Conservation (phyloP, 2,329 filamentous ascomycete species). For the Fusarium annulatum region DNA sequence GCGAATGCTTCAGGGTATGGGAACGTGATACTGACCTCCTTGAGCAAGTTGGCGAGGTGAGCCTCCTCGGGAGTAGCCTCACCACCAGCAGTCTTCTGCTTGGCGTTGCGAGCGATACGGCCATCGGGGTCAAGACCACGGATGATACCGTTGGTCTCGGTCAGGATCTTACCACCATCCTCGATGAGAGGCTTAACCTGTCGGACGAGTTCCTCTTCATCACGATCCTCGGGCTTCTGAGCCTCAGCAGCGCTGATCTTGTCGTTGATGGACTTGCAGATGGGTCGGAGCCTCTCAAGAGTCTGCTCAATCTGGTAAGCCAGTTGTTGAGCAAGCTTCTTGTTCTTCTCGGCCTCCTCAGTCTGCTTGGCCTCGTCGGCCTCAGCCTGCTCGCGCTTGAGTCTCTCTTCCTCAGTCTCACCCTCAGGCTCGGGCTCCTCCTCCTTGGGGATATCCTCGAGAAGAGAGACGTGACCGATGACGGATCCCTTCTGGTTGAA, state of each 20-base stretch:
- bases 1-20: not conserved
- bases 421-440: conserved; percentile 58
- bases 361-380: conserved; percentile 59
- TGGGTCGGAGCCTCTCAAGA: conserved; percentile 83
- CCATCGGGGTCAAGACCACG: conserved; percentile 91
- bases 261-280: conserved; percentile 88
- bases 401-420: conserved; percentile 58
- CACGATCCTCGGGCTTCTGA: conserved; percentile 85
- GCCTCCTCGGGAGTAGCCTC: conserved; percentile 76
- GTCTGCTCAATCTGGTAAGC: conserved; percentile 78
- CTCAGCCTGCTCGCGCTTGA: conserved; percentile 49
- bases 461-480: conserved; percentile 74
- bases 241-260: conserved; percentile 83
- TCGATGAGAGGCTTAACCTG: conserved; percentile 90
- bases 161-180: conserved; percentile 82
- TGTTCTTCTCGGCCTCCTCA: conserved; percentile 72
- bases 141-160: conserved; percentile 87
- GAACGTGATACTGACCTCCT: conserved; percentile 65
- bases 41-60: conserved; percentile 83
- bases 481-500: conserved; percentile 74
- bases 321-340: conserved; percentile 82
- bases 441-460: conserved; percentile 64
- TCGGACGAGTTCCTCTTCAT: conserved; percentile 89
- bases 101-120: conserved; percentile 84
- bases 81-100: conserved; percentile 82